These are phyloP conservation scores for Leccinum subgranulosum DNA, from an alignment of 768 basidiomycete species.

Conservation along the genomic window DNA sequence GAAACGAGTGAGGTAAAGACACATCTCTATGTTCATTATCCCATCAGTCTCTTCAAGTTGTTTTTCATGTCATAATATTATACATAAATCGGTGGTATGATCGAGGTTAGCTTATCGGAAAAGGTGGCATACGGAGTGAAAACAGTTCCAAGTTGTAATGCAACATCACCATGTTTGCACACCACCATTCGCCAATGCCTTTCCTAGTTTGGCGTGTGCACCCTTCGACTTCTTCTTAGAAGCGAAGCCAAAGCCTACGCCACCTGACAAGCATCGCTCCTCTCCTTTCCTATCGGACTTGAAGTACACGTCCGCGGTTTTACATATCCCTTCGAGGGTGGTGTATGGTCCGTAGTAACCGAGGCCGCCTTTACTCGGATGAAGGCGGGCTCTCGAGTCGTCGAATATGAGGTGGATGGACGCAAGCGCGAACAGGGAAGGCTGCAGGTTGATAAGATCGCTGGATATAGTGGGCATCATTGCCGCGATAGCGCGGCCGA, in stretches of 20 bases:
- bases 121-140: neutral
- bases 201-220: slow-evolving; percentile 25
- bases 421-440: slow-evolving; percentile 52
- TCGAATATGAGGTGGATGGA: slow-evolving; percentile 59
- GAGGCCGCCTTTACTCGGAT: slow-evolving; percentile 57
- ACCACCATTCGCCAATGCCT: slow-evolving; percentile 22
- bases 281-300: slow-evolving; percentile 37
- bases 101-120: neutral
- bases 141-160: slow-evolving; percentile 15
- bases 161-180: slow-evolving; percentile 13
- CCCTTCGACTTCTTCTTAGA: slow-evolving; percentile 26
- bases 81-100: neutral
- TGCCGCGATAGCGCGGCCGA: slow-evolving; percentile 33
- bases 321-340: slow-evolving; percentile 55
- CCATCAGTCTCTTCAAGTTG: neutral
- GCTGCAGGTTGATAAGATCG: slow-evolving; percentile 55
- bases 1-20: neutral
- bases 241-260: slow-evolving; percentile 42
- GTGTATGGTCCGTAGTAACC: slow-evolving; percentile 60
- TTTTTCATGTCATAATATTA: neutral
- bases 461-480: slow-evolving; percentile 45
- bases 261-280: slow-evolving; percentile 41
- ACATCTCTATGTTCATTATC: neutral
- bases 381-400: slow-evolving; percentile 58
- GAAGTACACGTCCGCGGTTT: slow-evolving; percentile 48